Evolutionary conservation across 2,329 filamentous ascomycete genomes (phyloP).

Genomic region (Sphaerostilbella broomeana): DNA sequence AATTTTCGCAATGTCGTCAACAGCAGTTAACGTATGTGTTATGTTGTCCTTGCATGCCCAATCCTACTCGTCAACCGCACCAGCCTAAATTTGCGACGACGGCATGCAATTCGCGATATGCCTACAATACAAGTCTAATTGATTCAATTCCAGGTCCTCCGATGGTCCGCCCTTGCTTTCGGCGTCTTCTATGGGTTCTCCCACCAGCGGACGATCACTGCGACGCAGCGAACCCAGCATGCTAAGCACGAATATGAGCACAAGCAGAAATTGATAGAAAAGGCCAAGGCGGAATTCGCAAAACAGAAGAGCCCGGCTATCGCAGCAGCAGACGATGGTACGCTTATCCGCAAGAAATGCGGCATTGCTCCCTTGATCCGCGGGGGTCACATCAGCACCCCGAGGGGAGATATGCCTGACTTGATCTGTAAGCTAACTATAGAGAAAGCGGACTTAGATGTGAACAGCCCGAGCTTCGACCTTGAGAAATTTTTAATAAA

Average conservation of each 20-base stretch:
- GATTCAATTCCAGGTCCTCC: constrained; percentile 66
- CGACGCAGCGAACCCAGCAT: constrained; percentile 62
- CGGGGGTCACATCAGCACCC: constrained; percentile 1
- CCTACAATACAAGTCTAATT: constrained; percentile 21
- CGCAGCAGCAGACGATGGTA: constrained; percentile 28
- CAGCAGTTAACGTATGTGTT: constrained; percentile 59
- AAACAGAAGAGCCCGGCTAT: constrained; percentile 59
- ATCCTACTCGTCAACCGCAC: constrained; percentile 17
- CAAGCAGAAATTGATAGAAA: constrained; percentile 84
- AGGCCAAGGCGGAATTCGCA: constrained; percentile 86
- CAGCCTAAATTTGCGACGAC: constrained; percentile 6
- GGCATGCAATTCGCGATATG: constrained; percentile 10
- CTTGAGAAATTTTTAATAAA: constrained; percentile 75
- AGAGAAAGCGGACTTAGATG: constrained; percentile 46
- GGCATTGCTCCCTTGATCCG: constrained; percentile 2
- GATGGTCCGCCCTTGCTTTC: constrained; percentile 87
- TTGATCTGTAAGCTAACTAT: constrained; percentile 6
- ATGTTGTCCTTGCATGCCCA: constrained; percentile 6
- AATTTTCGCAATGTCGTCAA: constrained; percentile 54
- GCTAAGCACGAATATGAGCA: constrained; percentile 79
- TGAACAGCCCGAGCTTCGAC: constrained; percentile 84
- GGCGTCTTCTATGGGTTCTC: constrained; percentile 94
- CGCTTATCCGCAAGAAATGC: constrained; percentile 9
- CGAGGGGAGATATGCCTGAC: not conserved
- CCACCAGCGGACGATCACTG: constrained; percentile 77